These are phyloP conservation scores for Quercus suber DNA, from an alignment of 306 rosid species.

Conservation along the genomic window DNA sequence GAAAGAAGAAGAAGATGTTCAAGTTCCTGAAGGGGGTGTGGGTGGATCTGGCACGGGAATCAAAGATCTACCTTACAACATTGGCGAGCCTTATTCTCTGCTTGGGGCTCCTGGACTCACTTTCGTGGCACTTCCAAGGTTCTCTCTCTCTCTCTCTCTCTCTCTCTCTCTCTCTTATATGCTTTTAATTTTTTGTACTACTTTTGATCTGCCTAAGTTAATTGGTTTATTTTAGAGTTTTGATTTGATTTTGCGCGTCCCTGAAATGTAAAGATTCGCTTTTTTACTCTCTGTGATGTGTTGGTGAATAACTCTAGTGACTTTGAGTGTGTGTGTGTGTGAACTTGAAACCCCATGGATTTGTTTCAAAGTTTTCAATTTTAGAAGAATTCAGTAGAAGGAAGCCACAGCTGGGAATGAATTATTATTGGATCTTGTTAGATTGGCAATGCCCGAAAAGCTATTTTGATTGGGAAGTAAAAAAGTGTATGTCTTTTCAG, in stretches of 20 bases:
- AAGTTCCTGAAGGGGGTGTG: slow-evolving; percentile 86
- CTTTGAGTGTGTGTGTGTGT: too few relatives aligned
- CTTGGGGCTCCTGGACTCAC: slow-evolving; percentile 99
- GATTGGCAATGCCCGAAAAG: neutral
- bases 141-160: neutral
- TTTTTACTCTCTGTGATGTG: neutral
- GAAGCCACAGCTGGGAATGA: neutral
- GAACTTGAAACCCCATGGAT: neutral
- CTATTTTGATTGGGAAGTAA: neutral
- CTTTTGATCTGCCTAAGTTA: neutral
- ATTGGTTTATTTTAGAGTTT: neutral
- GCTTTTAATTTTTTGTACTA: too few relatives aligned
- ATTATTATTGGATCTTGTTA: neutral
- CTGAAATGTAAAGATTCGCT: neutral
- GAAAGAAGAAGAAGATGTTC: slow-evolving; percentile 37
- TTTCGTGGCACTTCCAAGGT: slow-evolving; percentile 89
- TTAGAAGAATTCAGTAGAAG: neutral
- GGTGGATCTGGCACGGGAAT: slow-evolving; percentile 90
- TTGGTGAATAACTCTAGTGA: too few relatives aligned
- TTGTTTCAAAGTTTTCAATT: neutral
- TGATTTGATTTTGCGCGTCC: neutral
- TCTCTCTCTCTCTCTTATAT: neutral
- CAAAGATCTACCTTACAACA: slow-evolving; percentile 90
- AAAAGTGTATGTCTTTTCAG: neutral
- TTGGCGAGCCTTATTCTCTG: slow-evolving; percentile 84